Evolutionary conservation across 1,284 basidiomycete genomes (phyloP).

Genomic region (Volvariella volvacea): DNA sequence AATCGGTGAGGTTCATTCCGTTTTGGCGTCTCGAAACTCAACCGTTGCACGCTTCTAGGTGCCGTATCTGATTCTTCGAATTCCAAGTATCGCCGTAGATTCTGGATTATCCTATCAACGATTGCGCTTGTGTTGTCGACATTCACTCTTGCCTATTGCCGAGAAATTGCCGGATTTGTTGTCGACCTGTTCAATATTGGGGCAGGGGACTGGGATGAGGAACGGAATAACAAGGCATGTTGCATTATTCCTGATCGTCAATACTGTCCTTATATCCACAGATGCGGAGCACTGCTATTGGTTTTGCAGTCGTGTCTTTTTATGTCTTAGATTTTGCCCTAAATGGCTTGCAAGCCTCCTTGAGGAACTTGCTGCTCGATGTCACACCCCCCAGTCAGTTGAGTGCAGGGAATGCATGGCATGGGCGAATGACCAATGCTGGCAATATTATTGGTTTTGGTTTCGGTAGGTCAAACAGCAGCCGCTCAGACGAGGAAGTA

Average conservation of each 20-base stretch:
- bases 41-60: slow-evolving; percentile 38
- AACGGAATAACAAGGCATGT: slow-evolving; percentile 52
- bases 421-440: slow-evolving; percentile 91
- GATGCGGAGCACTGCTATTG: slow-evolving; percentile 71
- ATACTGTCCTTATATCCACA: slow-evolving; percentile 20
- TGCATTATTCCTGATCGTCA: slow-evolving; percentile 2
- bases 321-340: slow-evolving; percentile 93
- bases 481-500: no score
- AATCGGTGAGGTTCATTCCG: slow-evolving; percentile 55
- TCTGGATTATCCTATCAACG: slow-evolving; percentile 85
- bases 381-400: slow-evolving; percentile 83
- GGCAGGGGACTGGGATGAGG: slow-evolving; percentile 87
- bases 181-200: slow-evolving; percentile 77
- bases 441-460: slow-evolving; percentile 92
- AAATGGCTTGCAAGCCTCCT: slow-evolving; percentile 90
- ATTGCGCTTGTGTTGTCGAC: slow-evolving; percentile 66
- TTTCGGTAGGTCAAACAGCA: slow-evolving; percentile 49
- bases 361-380: slow-evolving; percentile 89
- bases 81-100: slow-evolving; percentile 83
- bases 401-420: slow-evolving; percentile 95
- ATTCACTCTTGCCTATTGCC: slow-evolving; percentile 80
- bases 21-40: slow-evolving; percentile 10
- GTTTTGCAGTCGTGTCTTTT: slow-evolving; percentile 85
- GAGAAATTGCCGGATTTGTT: slow-evolving; percentile 65
- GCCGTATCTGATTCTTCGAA: slow-evolving; percentile 90